Percentiles rank a stretch among this genome's conserved stretches.
Evolutionary conservation across 2,329 filamentous ascomycete genomes (phyloP).

Genomic region (Aspergillus sp.): DNA sequence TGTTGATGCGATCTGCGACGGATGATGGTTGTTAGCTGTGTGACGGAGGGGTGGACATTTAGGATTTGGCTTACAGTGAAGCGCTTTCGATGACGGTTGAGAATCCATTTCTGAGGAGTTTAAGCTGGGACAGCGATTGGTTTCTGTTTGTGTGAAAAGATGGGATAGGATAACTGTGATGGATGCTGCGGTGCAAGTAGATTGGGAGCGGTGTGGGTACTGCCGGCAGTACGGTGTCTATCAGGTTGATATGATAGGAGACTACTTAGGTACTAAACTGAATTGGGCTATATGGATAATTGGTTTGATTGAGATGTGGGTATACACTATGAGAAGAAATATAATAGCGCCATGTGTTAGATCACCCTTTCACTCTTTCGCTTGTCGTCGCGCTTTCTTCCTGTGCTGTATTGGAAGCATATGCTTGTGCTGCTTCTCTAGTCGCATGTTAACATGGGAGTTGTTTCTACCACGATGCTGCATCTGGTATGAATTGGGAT

Average conservation of each 20-base stretch:
- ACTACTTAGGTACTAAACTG: neutral
- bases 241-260: neutral
- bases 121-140: neutral
- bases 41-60: neutral
- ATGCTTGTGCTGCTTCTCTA: too few species aligned
- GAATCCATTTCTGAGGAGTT: slow-evolving; percentile 32
- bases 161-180: slow-evolving; percentile 1
- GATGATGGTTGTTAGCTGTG: slow-evolving; percentile 1
- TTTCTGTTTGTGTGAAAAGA: neutral
- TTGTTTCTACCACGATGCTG: neutral
- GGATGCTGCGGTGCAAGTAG: slow-evolving; percentile 17
- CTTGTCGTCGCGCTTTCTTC: too few species aligned
- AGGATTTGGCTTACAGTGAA: slow-evolving; percentile 17
- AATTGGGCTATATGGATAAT: neutral
- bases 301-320: neutral
- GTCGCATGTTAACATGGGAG: too few species aligned
- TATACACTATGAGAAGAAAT: neutral
- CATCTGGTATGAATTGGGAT: neutral
- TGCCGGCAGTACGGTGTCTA: slow-evolving; percentile 16
- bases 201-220: slow-evolving; percentile 14
- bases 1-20: slow-evolving; percentile 45
- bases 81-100: slow-evolving; percentile 25
- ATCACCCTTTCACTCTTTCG: too few species aligned
- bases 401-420: too few species aligned
- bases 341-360: too few species aligned